phyloP scores from a whole-genome alignment of 176 grass and related monocot species.

The Aegilops umbellulata region DNA sequence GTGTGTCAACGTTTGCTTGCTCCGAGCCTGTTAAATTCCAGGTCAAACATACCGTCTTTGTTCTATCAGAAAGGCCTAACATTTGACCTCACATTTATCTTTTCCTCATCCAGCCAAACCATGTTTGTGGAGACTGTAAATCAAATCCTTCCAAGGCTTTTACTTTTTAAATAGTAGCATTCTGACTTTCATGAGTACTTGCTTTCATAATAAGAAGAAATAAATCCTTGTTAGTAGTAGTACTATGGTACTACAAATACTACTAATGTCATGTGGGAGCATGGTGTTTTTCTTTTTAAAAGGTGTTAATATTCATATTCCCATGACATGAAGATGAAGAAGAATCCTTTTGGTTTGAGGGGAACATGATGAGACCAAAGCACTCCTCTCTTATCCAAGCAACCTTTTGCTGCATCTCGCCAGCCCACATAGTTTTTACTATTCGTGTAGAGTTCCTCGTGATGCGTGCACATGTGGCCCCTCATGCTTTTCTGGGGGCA shows the following conservation, averaged over 20 bases:
- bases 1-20: constrained; percentile 6
- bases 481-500: constrained; percentile 34
- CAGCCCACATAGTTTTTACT: constrained; percentile 11
- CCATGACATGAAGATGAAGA: constrained; percentile 42
- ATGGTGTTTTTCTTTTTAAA: not conserved
- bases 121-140: not conserved
- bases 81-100: not conserved
- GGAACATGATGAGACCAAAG: constrained; percentile 43
- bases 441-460: constrained; percentile 14
- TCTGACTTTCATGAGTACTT: constrained; percentile 16
- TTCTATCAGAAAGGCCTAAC: not conserved
- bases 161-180: not conserved
- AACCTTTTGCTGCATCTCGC: constrained; percentile 33
- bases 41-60: constrained; percentile 15
- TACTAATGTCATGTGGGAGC: constrained; percentile 32
- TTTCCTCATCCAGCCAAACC: not conserved
- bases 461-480: constrained; percentile 26
- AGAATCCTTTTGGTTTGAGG: constrained; percentile 33
- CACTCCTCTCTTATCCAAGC: constrained; percentile 10
- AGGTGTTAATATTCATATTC: constrained; percentile 31
- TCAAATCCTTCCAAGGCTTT: not conserved
- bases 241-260: not conserved
- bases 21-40: not conserved
- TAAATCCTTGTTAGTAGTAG: constrained; percentile 14
- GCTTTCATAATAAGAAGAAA: not conserved